A percentile compares a stretch with the other conserved stretches of the same genome.
Evolutionary conservation across 2,329 filamentous ascomycete genomes (phyloP).

Genomic region (Laburnicola sp.): DNA sequence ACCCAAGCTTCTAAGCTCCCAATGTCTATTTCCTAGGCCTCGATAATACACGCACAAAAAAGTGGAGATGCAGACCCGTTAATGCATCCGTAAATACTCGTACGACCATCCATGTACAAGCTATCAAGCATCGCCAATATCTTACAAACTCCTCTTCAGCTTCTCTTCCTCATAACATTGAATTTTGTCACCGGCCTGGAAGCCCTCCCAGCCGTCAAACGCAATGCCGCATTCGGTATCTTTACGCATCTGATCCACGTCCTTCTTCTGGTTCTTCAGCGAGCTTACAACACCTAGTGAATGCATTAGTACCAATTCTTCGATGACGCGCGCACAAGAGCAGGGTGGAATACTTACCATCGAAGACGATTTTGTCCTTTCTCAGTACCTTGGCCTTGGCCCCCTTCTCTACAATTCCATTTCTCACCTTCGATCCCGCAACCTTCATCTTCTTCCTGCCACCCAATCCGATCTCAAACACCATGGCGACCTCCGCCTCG

Average conservation of each 20-base stretch:
- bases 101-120: background rate
- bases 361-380: slow-evolving; percentile 70
- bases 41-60: background rate
- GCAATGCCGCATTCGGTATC: slow-evolving; percentile 91
- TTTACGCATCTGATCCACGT: slow-evolving; percentile 85
- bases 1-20: background rate
- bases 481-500: slow-evolving; percentile 81
- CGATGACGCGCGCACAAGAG: background rate
- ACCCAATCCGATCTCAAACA: slow-evolving; percentile 83
- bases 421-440: slow-evolving; percentile 85
- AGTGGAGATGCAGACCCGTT: background rate
- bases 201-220: slow-evolving; percentile 77
- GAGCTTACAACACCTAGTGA: slow-evolving; percentile 71
- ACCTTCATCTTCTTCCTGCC: slow-evolving; percentile 71
- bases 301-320: slow-evolving; percentile 8
- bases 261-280: slow-evolving; percentile 90
- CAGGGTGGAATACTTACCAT: slow-evolving; percentile 65
- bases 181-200: slow-evolving; percentile 79
- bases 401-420: slow-evolving; percentile 69
- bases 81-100: background rate
- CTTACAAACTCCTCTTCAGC: slow-evolving; percentile 66
- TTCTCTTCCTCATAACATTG: slow-evolving; percentile 81
- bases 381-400: slow-evolving; percentile 73
- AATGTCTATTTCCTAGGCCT: background rate
- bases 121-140: background rate